Conservation (phyloP, 129 eudicot species). For the Smallanthus sonchifolius region DNA sequence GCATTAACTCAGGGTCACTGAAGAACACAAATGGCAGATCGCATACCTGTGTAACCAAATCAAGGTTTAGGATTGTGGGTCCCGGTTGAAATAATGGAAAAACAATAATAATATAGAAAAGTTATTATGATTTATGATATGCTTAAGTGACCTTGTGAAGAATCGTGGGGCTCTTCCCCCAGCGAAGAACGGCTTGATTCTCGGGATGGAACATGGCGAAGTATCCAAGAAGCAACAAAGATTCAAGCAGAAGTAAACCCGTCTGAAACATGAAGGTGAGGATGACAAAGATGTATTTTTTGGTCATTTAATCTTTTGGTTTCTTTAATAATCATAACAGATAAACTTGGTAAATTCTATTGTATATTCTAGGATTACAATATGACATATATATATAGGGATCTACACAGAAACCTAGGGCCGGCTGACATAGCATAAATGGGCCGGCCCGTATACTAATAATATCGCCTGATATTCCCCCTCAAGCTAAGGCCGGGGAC, state of each 20-base stretch:
- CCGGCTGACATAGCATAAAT: no score
- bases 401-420: no score
- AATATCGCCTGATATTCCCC: no score
- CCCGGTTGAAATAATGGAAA: neutral
- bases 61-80: constrained; percentile 1
- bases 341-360: no score
- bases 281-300: neutral
- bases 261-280: constrained; percentile 40
- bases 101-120: neutral
- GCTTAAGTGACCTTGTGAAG: constrained; percentile 79
- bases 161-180: constrained; percentile 98
- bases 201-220: constrained; percentile 84
- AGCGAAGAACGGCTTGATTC: constrained; percentile 96
- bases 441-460: no score
- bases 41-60: constrained; percentile 65
- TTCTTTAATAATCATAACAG: neutral
- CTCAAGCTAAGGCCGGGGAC: no score
- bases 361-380: no score
- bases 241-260: constrained; percentile 83
- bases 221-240: constrained; percentile 75
- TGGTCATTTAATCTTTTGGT: neutral
- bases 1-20: constrained; percentile 93
- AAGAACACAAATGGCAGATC: constrained; percentile 94
- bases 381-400: no score
- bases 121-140: neutral